A percentile compares a stretch with the other conserved stretches of the same genome.
phyloP scores from a whole-genome alignment of 805 yeast genomes.

The Ogataea neopini region DNA sequence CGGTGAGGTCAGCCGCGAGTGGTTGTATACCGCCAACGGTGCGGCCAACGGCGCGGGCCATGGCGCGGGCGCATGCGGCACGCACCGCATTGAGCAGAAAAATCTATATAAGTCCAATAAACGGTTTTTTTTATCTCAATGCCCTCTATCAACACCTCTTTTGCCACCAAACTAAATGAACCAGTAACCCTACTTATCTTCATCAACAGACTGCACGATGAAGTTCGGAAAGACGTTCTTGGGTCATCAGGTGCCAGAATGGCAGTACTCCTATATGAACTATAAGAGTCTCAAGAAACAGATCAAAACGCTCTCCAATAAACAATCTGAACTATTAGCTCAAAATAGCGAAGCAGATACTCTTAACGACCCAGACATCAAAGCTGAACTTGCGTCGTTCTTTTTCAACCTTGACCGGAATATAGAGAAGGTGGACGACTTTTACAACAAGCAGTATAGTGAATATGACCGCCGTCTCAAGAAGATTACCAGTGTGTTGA shows the following conservation, averaged over 20 bases:
- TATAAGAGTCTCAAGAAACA: slow-evolving; percentile 81
- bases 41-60: too few species aligned
- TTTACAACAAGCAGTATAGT: slow-evolving; percentile 67
- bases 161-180: slow-evolving; percentile 4
- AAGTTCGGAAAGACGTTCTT: slow-evolving; percentile 80
- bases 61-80: too few species aligned
- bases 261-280: slow-evolving; percentile 81
- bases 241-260: slow-evolving; percentile 91
- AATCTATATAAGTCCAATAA: neutral
- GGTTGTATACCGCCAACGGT: too few species aligned
- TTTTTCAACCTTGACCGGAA: slow-evolving; percentile 79
- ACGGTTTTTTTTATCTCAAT: neutral
- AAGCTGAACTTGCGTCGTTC: slow-evolving; percentile 58
- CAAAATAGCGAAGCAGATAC: slow-evolving; percentile 33
- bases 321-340: slow-evolving; percentile 38
- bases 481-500: slow-evolving; percentile 44
- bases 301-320: slow-evolving; percentile 61
- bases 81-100: neutral
- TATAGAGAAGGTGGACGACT: slow-evolving; percentile 77
- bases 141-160: neutral
- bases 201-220: slow-evolving; percentile 43
- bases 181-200: neutral
- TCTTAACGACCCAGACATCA: slow-evolving; percentile 44
- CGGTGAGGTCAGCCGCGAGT: too few species aligned
- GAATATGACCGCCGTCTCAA: slow-evolving; percentile 75